Evolutionary conservation across 768 basidiomycete genomes (phyloP).

Genomic region (Omphalotus guepiniiformis): DNA sequence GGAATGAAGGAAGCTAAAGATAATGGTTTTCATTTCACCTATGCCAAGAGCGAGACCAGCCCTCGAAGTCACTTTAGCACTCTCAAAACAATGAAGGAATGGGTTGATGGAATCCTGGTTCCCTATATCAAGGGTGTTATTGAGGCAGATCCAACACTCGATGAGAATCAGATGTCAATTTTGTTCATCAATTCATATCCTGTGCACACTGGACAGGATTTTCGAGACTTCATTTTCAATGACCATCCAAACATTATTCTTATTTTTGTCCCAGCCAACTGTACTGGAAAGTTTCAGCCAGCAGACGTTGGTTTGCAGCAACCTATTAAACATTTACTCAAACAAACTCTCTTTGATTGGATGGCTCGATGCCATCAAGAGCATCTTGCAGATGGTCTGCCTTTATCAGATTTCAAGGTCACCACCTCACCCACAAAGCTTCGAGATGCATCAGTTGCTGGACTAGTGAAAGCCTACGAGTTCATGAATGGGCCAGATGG

Average conservation of each 20-base stretch:
- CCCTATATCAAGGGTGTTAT: slow-evolving; percentile 13
- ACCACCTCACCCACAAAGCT: slow-evolving; percentile 17
- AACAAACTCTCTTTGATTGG: slow-evolving; percentile 13
- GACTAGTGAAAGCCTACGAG: slow-evolving; percentile 15
- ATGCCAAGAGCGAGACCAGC: slow-evolving; percentile 19
- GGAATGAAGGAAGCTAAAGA: slow-evolving; percentile 11
- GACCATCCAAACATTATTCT: slow-evolving; percentile 18
- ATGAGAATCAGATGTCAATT: slow-evolving; percentile 17
- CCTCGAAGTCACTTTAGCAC: slow-evolving; percentile 21
- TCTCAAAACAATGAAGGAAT: slow-evolving; percentile 23
- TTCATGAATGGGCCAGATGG: slow-evolving; percentile 13
- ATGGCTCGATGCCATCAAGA: slow-evolving; percentile 15
- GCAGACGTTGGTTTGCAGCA: slow-evolving; percentile 27
- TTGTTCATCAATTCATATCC: slow-evolving; percentile 23
- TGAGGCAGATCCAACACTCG: slow-evolving; percentile 12
- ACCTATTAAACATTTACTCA: slow-evolving; percentile 21
- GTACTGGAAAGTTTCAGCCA: slow-evolving; percentile 22
- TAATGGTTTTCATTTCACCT: slow-evolving; percentile 17
- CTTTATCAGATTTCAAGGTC: slow-evolving; percentile 15
- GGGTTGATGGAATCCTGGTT: slow-evolving; percentile 10
- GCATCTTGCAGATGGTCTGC: slow-evolving; percentile 13
- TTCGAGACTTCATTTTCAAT: slow-evolving; percentile 14
- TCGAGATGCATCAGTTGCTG: slow-evolving; percentile 16
- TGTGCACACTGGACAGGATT: slow-evolving; percentile 22
- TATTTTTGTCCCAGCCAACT: slow-evolving; percentile 23